Base-by-base conservation (phyloP, 2,329 filamentous ascomycete species). In the Alternaria longipes region DNA sequence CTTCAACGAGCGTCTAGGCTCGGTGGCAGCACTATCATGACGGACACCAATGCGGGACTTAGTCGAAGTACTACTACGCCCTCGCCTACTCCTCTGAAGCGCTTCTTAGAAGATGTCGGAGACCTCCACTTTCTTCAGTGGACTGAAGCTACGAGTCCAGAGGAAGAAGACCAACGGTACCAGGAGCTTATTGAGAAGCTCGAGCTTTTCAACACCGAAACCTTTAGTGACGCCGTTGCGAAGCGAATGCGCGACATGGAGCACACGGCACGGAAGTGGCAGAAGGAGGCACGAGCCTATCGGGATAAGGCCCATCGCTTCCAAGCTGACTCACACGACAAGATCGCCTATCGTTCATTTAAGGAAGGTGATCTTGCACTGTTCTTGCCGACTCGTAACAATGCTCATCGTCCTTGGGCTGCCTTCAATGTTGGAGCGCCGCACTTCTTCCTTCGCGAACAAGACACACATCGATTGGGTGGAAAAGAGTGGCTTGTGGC, bases 371-470 rank as follows among this genome's bases (percentile, higher is more conserved):
- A 99, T 74, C 85, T 99, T 14, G 95, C 94, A 12, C 81, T 99
- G 2, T 99, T 99, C 82, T 82, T 99, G 41, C 95, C 95, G 0
- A 99, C 95, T 0, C 87, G 94, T 36, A 98, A 97, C 75, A 94
- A 98, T 79, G 92, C 91, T 38, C 95, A 93, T 5, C 91, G 94
- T 16, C 94, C 95, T 0, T 99, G 95, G 95, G 95, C 95, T 5
- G 95, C 95, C 0, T 99, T 99, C 85, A 99, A 99, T 72, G 92
- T 99, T 32, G 94, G 94, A 1, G 97, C 94, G 62, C 95, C 95
- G 8, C 95, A 99, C 78, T 98, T 95, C 81, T 99, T 99, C 81
- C 85, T 99, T 3, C 91, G 93, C 36, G 95, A 99, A 78, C 91
- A 96, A 76, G 94, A 98, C 70, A 86, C 86, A 1, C 96, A 99